Percentiles rank a stretch among this genome's conserved stretches.
Conservation (phyloP, 2,329 filamentous ascomycete genomes). For the Colletotrichum sojae region DNA sequence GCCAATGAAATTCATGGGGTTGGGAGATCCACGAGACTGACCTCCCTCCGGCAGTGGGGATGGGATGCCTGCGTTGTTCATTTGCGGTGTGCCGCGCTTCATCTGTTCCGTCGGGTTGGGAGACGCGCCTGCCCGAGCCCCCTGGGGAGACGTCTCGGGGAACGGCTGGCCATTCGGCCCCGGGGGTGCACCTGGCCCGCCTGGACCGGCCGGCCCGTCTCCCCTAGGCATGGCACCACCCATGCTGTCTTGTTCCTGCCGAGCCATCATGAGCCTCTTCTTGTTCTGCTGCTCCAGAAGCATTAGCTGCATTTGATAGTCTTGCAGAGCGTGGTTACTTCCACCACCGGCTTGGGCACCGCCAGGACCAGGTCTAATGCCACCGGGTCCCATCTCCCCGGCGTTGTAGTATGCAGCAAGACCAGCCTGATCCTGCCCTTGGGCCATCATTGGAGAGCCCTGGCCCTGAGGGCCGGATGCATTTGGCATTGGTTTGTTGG, state of each 20-base stretch:
- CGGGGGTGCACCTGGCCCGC: conserved; percentile 67
- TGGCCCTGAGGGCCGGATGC: conserved; percentile 78
- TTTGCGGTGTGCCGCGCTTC: conserved; percentile 82
- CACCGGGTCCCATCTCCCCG: conserved; percentile 70
- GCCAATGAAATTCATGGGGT: conserved; percentile 74
- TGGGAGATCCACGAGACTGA: conserved; percentile 77
- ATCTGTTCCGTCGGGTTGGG: conserved; percentile 85
- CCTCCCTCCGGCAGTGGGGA: conserved; percentile 79
- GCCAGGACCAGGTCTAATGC: conserved; percentile 70
- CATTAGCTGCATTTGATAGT: conserved; percentile 94
- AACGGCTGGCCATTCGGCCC: conserved; percentile 74
- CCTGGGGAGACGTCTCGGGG: conserved; percentile 79
- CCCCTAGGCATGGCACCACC: conserved; percentile 63
- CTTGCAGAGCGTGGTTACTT: conserved; percentile 86
- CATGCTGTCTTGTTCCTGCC: conserved; percentile 80
- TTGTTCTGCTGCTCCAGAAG: conserved; percentile 90
- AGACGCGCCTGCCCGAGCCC: conserved; percentile 77
- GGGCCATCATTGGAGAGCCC: conserved; percentile 86
- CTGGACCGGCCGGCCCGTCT: conserved; percentile 66
- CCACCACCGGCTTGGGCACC: conserved; percentile 64
- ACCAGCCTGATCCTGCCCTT: conserved; percentile 75
- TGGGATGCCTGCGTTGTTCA: conserved; percentile 77
- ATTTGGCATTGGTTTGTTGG: conserved; percentile 84
- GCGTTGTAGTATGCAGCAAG: conserved; percentile 75
- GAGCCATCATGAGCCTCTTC: conserved; percentile 86